Base-by-base conservation (phyloP, 148 eudicot species). In the Beta vulgaris region DNA sequence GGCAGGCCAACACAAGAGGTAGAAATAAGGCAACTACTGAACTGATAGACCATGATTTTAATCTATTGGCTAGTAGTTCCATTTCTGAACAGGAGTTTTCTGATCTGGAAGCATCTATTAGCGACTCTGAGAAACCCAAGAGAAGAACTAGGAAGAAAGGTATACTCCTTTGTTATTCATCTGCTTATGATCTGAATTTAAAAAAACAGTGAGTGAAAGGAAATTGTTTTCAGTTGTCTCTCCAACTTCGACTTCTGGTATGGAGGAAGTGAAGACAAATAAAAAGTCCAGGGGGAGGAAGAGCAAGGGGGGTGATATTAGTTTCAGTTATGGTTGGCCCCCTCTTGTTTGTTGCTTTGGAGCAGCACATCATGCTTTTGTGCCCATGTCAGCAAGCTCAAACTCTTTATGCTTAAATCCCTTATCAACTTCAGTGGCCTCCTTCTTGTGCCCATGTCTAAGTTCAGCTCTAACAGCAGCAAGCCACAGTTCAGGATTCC, bases 311-410 rank as follows among this genome's bases (percentile, higher is more conserved):
- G 90, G 90, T 25, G 97, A 86, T 73, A 82, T 88, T 73, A 86
- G 88, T 83, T 82, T 58, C 74, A 86, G 91, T 58, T 90, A 91
- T 73, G 82, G 89, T 51, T 90, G 92, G 93, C 93, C 93, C 42
- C 97, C 97, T 70, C 86, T 92, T 46, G 91, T 95, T 64, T 95
- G 93, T 78, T 95, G 98, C 83, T 92, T 92, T 53, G 98, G 98
- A 66, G 89, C 96, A 42, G 87, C 87, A 35, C 93, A 92, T 54
- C 91, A 92, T 73, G 88, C 86, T 23, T 95, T 92, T 83, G 83
- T 95, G 32, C 93, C 97, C n/a, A n/a, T n/a, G n/a, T n/a, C n/a
- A n/a, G n/a, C n/a, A n/a, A n/a, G n/a, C n/a, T n/a, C n/a, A n/a
- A n/a, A n/a, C n/a, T n/a, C n/a, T n/a, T n/a, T n/a, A n/a, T n/a